Conservation (phyloP, 371 early-diverging fungal genomes). For the Lichtheimia ornata region DNA sequence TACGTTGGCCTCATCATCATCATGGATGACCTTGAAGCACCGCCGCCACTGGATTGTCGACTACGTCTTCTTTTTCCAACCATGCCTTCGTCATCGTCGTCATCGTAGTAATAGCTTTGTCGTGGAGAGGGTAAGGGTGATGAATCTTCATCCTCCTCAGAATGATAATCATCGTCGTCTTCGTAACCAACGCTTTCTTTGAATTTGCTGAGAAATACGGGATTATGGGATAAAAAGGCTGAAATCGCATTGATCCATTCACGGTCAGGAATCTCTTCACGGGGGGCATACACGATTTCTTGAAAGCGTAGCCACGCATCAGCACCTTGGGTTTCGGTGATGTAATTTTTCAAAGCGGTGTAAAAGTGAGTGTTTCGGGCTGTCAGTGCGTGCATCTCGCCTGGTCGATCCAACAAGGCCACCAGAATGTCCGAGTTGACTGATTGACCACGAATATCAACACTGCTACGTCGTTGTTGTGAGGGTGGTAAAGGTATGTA, state of each 20-base stretch:
- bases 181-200: slow-evolving; percentile 47
- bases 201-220: slow-evolving; percentile 47
- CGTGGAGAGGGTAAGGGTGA: background rate
- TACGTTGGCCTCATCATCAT: background rate
- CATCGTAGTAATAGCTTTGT: background rate
- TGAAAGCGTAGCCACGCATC: slow-evolving; percentile 41
- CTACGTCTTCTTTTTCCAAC: background rate
- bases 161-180: slow-evolving; percentile 18
- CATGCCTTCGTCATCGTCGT: background rate
- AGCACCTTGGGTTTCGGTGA: slow-evolving; percentile 40
- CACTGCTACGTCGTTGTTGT: slow-evolving; percentile 13
- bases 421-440: slow-evolving; percentile 38
- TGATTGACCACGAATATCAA: slow-evolving; percentile 39
- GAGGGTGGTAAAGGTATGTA: too few species aligned
- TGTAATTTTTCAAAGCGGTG: slow-evolving; percentile 31
- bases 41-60: background rate
- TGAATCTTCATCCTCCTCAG: slow-evolving; percentile 5
- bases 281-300: slow-evolving; percentile 34
- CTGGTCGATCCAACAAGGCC: slow-evolving; percentile 38
- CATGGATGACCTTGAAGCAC: background rate
- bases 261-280: slow-evolving; percentile 39
- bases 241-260: slow-evolving; percentile 39
- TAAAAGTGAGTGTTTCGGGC: slow-evolving; percentile 36
- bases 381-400: slow-evolving; percentile 36
- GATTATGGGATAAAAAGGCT: slow-evolving; percentile 37